Base-by-base conservation (phyloP, 1,139 yeast species). In the Hansenula sp. region DNA sequence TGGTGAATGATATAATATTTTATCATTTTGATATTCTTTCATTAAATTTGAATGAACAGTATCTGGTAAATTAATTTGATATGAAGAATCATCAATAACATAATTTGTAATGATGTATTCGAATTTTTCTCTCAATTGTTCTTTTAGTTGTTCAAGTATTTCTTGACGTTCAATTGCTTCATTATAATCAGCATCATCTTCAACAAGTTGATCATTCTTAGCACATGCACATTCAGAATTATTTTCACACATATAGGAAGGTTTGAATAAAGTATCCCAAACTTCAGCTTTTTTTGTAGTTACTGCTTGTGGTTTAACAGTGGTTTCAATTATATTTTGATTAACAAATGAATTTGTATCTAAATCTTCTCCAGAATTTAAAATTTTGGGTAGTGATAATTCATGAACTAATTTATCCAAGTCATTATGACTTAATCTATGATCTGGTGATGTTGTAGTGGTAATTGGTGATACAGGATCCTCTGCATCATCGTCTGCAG, bases 51-150 rank as follows among this genome's bases (percentile, higher is more conserved):
- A 53, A 40, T 60, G 62, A 21, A 68, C 57, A 22, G 57, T 56
- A 42, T 65, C 60, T 0, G 76, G 68, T 12, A 73, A 51, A 48
- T 73, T 73, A 42, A 73, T 67, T 52, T 73, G 77, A 34, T 59
- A 64, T 5, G 71, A 72, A 0, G 77, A 62, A 44, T 71, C 66
- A 22, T 58, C 53, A 14, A 43, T 17, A 13, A 59, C 56, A 38
- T 51, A 58, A 18, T 38, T 37, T 1, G 44, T 47, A n/a, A 68
- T 48, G 42, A 68, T 53, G 26, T 48, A 43, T 17, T 61, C 55
- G 41, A 68, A 66, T 27, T 56, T 57, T 20, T 51, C 54, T n/a
- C 48, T 42, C 17, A 68, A 41, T 24, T 55, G 56, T 11, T 47
- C 47, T 33, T 63, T 65, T 3, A 61, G 52, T 32, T 46, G 44